Evolutionary conservation across 2,329 filamentous ascomycete species (phyloP).

Genomic region (Sporothrix pseudoabietina): DNA sequence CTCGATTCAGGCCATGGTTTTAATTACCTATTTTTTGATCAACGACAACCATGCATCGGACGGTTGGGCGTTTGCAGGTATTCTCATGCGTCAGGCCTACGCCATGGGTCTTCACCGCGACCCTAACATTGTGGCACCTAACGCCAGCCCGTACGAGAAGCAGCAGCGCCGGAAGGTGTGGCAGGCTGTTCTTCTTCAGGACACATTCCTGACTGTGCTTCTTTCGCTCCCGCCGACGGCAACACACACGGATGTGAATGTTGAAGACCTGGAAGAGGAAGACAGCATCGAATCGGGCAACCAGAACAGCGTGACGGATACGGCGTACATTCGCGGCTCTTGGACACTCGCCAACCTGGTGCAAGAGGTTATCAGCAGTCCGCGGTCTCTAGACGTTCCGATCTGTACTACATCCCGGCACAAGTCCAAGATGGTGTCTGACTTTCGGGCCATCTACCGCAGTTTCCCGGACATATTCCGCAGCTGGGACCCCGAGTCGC

Average conservation of each 20-base stretch:
- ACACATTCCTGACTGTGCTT: conserved; percentile 78
- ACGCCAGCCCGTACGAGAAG: conserved; percentile 70
- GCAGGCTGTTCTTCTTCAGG: conserved; percentile 79
- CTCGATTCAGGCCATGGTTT: conserved; percentile 77
- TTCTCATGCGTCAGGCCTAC: conserved; percentile 75
- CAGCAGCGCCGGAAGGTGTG: conserved; percentile 78
- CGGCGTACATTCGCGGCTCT: conserved; percentile 71
- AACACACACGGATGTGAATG: conserved; percentile 76
- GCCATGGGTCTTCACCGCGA: conserved; percentile 81
- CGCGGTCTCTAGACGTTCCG: conserved; percentile 71
- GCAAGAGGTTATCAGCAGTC: conserved; percentile 74
- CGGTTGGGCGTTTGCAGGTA: conserved; percentile 79
- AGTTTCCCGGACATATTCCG: conserved; percentile 72
- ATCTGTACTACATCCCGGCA: conserved; percentile 69
- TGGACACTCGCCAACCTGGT: conserved; percentile 80
- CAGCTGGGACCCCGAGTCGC: conserved; percentile 63
- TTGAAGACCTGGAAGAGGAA: conserved; percentile 72
- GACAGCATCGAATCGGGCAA: conserved; percentile 50
- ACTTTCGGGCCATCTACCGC: conserved; percentile 72
- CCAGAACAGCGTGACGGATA: conserved; percentile 64
- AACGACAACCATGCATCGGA: conserved; percentile 84
- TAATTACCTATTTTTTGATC: conserved; percentile 82
- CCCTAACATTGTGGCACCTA: conserved; percentile 70
- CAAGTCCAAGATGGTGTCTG: conserved; percentile 68
- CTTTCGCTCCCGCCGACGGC: conserved; percentile 75